Percentiles rank a stretch among this genome's conserved stretches.
Conservation (phyloP, 2,329 filamentous ascomycete genomes). For the Claviceps sp. region DNA sequence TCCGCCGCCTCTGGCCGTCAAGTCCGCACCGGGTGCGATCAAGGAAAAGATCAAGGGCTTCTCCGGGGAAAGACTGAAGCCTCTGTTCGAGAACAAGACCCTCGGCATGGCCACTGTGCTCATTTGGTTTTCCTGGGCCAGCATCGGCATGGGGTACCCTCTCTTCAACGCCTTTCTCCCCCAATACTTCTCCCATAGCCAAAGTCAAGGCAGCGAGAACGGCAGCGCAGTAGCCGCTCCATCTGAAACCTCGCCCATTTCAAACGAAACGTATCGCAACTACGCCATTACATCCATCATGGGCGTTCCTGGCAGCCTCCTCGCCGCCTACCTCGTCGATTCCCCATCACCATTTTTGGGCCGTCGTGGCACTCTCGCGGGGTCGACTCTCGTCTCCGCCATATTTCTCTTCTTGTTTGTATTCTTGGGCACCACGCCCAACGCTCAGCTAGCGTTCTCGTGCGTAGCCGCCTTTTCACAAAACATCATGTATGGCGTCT, state of each 20-base stretch:
- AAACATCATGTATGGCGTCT: conserved; percentile 65
- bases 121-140: conserved; percentile 71
- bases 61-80: conserved; percentile 51
- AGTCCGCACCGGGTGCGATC: conserved; percentile 27
- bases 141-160: conserved; percentile 76
- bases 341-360: conserved; percentile 48
- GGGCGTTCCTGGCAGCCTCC: conserved; percentile 63
- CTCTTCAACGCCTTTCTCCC: conserved; percentile 87
- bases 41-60: conserved; percentile 51
- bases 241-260: conserved; percentile 24
- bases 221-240: conserved; percentile 10
- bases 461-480: conserved; percentile 59
- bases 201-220: conserved; percentile 28
- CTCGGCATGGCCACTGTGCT: conserved; percentile 37
- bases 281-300: conserved; percentile 68
- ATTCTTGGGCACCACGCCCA: conserved; percentile 40
- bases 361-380: conserved; percentile 59
- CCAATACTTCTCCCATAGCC: conserved; percentile 57
- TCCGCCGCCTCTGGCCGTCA: conserved; percentile 4
- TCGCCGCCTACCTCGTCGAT: conserved; percentile 62
- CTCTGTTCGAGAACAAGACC: conserved; percentile 46
- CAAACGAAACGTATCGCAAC: conserved; percentile 54
- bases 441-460: conserved; percentile 49
- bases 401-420: conserved; percentile 58
- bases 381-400: conserved; percentile 53